Evolutionary conservation across 2,329 filamentous ascomycete species (phyloP).

Genomic region (Talaromyces sp.): DNA sequence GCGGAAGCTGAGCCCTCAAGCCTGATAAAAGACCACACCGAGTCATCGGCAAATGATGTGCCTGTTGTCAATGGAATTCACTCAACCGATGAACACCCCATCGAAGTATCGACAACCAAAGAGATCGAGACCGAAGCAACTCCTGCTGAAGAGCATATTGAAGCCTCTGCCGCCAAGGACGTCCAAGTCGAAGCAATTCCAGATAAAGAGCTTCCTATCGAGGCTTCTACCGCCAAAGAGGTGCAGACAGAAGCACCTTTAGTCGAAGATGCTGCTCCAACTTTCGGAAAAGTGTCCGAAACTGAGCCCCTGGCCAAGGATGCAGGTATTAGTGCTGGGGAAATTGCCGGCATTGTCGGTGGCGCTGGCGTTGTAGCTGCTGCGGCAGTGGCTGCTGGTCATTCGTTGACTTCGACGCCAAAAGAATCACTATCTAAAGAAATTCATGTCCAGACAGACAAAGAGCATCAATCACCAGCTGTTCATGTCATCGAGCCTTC

Average conservation of each 20-base stretch:
- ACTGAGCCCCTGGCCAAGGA: slow-evolving; percentile 22
- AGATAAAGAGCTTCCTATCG: background rate
- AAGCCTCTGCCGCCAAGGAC: background rate
- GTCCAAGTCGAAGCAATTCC: background rate
- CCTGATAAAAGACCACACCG: background rate
- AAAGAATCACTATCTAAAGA: slow-evolving; percentile 19
- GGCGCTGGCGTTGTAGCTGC: slow-evolving; percentile 13
- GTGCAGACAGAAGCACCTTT: background rate
- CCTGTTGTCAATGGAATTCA: background rate
- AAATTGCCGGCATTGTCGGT: slow-evolving; percentile 12
- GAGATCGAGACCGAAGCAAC: background rate
- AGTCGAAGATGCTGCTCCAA: background rate
- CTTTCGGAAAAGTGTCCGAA: background rate
- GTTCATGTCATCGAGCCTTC: slow-evolving; percentile 21
- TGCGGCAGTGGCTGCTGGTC: slow-evolving; percentile 13
- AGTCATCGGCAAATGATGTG: background rate
- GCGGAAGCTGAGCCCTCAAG: background rate
- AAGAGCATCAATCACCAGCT: slow-evolving; percentile 6
- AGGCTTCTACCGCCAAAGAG: background rate
- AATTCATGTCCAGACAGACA: background rate
- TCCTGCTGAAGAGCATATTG: background rate
- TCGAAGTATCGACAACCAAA: background rate
- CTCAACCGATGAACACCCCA: background rate
- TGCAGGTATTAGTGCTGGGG: background rate
- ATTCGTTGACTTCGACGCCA: background rate